A percentile compares a stretch with the other conserved stretches of the same genome.
Conservation (phyloP, 2,329 filamentous ascomycete genomes). For the Colletotrichum horii region DNA sequence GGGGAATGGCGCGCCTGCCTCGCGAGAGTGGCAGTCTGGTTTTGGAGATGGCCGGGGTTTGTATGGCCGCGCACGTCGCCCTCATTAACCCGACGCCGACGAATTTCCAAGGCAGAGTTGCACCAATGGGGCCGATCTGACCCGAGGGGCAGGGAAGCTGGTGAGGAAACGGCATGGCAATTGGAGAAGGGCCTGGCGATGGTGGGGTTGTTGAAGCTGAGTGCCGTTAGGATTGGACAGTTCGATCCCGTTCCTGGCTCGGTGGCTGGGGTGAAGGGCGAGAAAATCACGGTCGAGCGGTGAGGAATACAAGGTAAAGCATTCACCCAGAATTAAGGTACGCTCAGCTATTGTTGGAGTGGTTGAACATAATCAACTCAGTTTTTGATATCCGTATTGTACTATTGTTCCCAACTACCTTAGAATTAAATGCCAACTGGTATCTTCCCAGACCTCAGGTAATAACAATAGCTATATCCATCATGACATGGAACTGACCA, state of each 20-base stretch:
- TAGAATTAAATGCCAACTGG: too few relatives aligned
- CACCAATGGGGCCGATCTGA: constrained; percentile 5
- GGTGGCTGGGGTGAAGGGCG: not conserved
- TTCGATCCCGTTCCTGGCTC: not conserved
- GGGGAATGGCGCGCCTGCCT: not conserved
- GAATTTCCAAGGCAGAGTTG: not conserved
- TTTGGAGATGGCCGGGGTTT: not conserved
- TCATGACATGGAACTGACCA: rapidly evolving
- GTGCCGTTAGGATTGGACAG: not conserved
- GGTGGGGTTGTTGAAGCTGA: not conserved
- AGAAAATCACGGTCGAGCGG: not conserved
- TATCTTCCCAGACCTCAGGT: not conserved
- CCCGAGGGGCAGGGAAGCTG: not conserved
- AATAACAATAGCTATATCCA: not conserved
- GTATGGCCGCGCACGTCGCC: not conserved
- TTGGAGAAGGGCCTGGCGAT: not conserved
- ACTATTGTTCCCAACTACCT: too few relatives aligned
- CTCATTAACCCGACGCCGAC: not conserved
- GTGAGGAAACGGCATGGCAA: not conserved
- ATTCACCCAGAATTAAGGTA: not conserved
- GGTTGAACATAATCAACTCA: not conserved
- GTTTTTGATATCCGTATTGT: not conserved
- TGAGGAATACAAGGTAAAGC: not conserved
- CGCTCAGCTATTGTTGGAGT: rapidly evolving
- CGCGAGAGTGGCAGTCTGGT: not conserved